Evolutionary conservation across 495 filamentous ascomycete genomes (phyloP), one percentile per base, ranked within the genome.

Genomic region (Xylaria sp.): DNA sequence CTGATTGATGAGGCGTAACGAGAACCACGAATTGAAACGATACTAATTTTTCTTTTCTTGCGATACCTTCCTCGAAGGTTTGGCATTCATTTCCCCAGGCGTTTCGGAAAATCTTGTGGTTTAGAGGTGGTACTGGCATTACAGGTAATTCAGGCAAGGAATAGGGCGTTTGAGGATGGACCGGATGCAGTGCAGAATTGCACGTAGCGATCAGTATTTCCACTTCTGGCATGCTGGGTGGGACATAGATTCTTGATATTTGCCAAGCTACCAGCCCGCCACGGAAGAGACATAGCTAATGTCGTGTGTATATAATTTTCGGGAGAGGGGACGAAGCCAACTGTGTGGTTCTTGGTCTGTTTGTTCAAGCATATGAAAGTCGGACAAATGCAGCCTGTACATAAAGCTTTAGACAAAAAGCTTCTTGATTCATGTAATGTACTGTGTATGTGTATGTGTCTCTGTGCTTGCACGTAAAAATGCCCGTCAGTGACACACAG

Each of bases 91-190:
- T 72, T 69, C 72, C 43, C 61, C n/a, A 57, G 75, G 77, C 73
- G 73, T 78, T 77, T 21, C 37, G 77, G 72, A 59, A 75, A 72
- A 64, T 69, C 21, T 71, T 67, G 67, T 52, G 37, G 62, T 58
- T 63, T 61, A 58, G 67, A 66, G 75, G 61, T 43, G 68, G 26
- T 8, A 61, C 31, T 58, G 66, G 73, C 63, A 74, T 74, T 35
- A 43, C 67, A 63, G 69, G 69, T 58, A 67, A 46, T 71, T 74
- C 41, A 63, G 70, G 73, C 73, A 74, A 72, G 61, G 67, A 67
- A 40, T 62, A 72, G 61, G 76, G 76, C 75, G 75, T 77, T 72
- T 59, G 71, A 67, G 35, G 66, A 68, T 52, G 65, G 66, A 63
- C 58, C 43, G 52, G 61, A 58, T 70, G 29, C 64, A 66, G 64